A percentile compares a stretch with the other conserved stretches of the same genome.
These are phyloP conservation scores for Apocynum venetum DNA, from an alignment of 257 asterid species.

Conservation along the genomic window DNA sequence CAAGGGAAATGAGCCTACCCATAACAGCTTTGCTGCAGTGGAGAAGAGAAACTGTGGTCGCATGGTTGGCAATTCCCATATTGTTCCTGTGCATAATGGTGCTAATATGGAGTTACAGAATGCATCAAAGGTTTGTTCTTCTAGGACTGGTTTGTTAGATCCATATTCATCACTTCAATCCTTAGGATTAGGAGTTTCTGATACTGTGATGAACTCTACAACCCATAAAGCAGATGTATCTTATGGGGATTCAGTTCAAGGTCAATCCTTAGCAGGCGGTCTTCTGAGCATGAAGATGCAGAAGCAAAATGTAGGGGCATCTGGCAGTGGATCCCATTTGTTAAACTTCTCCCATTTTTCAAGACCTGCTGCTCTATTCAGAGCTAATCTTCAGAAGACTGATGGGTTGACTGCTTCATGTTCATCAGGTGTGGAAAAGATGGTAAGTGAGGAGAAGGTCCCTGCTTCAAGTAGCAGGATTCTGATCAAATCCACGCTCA, in stretches of 20 bases:
- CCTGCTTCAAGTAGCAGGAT: slow-evolving; percentile 20
- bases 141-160: slow-evolving; percentile 33
- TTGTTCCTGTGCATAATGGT: slow-evolving; percentile 21
- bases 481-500: slow-evolving; percentile 26
- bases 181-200: slow-evolving; percentile 48
- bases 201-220: slow-evolving; percentile 28
- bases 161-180: slow-evolving; percentile 45
- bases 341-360: slow-evolving; percentile 76
- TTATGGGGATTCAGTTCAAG: slow-evolving; percentile 32
- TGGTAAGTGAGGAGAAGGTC: slow-evolving; percentile 34
- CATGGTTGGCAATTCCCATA: slow-evolving; percentile 27
- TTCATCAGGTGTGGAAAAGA: slow-evolving; percentile 30
- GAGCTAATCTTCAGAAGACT: slow-evolving; percentile 33
- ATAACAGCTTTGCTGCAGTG: slow-evolving; percentile 32
- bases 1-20: slow-evolving; percentile 46
- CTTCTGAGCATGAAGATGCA: slow-evolving; percentile 23
- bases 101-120: slow-evolving; percentile 20
- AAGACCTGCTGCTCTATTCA: slow-evolving; percentile 48
- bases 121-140: slow-evolving; percentile 33
- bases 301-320: slow-evolving; percentile 27
- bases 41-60: slow-evolving; percentile 39
- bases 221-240: slow-evolving; percentile 25
- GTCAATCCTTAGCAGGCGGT: slow-evolving; percentile 33
- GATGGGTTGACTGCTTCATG: slow-evolving; percentile 38
- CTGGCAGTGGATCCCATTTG: slow-evolving; percentile 34